Base-by-base conservation (phyloP, 768 basidiomycete genomes). In the Nidula microcarpa region DNA sequence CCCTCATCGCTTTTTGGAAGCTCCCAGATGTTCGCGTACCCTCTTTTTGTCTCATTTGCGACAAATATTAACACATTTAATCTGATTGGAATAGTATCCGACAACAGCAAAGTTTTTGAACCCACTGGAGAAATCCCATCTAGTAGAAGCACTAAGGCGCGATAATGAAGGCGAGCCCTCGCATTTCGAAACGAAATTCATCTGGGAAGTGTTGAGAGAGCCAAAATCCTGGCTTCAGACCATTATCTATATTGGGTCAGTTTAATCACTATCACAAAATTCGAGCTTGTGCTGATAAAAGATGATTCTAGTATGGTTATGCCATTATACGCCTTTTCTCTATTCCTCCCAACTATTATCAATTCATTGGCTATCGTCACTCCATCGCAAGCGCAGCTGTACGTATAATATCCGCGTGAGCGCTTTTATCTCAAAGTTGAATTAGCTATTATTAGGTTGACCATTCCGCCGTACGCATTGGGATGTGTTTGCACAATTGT, bases 101-200 rank as follows among this genome's bases (percentile, higher is more conserved):
- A 66, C 72, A 47, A 78, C 74, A 0, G 76, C 76, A 30, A 72
- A 55, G 34, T 79, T 78, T 65, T 58, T 78, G 11, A 70, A 65
- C 8, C 55, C 63, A 3, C 50, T 55, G 3, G 77, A 78, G 55
- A 65, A 66, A 33, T 57, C 60, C 0, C 63, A 67, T 53, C 51
- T 73, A 5, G 49, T 68, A 2, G 61, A 66, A 7, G 54, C 60
- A 36, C 58, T 72, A 34, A 58, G 60, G 11, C 58, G 46, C 5
- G 70, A 72, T 33, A 61, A 59, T 6, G 55, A 51, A 9, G 64
- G 64, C 45, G 63, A 68, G 44, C 61, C 71, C 1, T 65, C 66
- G 10, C 65, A 69, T 49, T 70, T 69, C 45, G 67, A 69, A 32
- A 61, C 41, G 50, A 60, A 53, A 37, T 72, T 73, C 55, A 57